Evolutionary conservation across 768 basidiomycete genomes (phyloP).

Genomic region (Pisolithus albus): DNA sequence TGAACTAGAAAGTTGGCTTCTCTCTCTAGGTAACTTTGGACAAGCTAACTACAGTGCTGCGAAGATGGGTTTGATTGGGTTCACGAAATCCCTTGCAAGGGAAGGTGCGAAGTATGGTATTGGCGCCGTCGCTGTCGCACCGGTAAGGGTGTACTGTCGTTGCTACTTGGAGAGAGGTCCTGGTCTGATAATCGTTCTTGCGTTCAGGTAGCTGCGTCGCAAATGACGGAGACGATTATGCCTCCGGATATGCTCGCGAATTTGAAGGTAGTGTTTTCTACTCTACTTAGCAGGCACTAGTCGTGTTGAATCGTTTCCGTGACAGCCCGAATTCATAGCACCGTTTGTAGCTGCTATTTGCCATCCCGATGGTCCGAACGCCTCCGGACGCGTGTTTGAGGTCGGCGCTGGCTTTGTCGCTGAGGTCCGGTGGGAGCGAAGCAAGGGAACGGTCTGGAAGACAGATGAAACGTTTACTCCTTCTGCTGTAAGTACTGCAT

Average conservation of each 20-base stretch:
- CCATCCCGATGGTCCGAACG: conserved; percentile 77
- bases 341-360: conserved; percentile 86
- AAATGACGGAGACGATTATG: conserved; percentile 95
- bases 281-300: background rate
- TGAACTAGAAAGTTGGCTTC: background rate
- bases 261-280: conserved; percentile 46
- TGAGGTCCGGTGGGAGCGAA: conserved; percentile 91
- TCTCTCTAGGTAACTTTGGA: conserved; percentile 75
- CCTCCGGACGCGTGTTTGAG: conserved; percentile 81
- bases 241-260: conserved; percentile 90
- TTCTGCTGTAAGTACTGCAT: conserved; percentile 61
- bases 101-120: conserved; percentile 94
- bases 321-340: conserved; percentile 78
- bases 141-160: conserved; percentile 43
- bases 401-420: conserved; percentile 89
- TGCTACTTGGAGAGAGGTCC: background rate
- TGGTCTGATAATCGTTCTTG: background rate
- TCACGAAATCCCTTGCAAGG: conserved; percentile 86
- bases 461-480: conserved; percentile 89
- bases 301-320: background rate
- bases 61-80: conserved; percentile 91
- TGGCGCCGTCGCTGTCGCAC: conserved; percentile 80
- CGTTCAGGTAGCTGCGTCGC: conserved; percentile 81
- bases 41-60: conserved; percentile 98
- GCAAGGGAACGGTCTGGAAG: conserved; percentile 81